These are phyloP conservation scores for Canavalia ensiformis DNA, from an alignment of 306 rosid species.

Conservation along the genomic window DNA sequence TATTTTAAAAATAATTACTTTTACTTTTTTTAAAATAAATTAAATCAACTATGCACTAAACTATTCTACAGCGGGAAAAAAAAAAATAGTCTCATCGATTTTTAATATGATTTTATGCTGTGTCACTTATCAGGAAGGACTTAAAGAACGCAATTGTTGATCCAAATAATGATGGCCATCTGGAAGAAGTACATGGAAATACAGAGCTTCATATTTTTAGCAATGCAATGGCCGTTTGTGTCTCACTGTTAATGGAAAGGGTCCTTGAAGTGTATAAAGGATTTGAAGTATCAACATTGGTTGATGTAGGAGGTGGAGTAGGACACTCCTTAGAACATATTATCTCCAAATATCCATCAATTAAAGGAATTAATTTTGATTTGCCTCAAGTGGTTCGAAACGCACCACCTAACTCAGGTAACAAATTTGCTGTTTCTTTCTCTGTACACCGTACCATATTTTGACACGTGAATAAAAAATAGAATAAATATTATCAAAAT, in stretches of 20 bases:
- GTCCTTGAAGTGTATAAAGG: background rate
- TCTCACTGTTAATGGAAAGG: background rate
- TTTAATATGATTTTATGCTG: too few species aligned
- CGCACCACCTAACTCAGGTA: slow-evolving; percentile 1
- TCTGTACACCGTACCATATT: too few species aligned
- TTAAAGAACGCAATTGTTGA: slow-evolving; percentile 20
- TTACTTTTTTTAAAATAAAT: too few species aligned
- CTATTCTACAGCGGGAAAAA: too few species aligned
- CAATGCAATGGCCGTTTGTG: background rate
- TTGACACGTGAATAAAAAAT: too few species aligned
- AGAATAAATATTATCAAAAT: too few species aligned
- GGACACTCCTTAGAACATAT: background rate
- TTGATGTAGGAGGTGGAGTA: slow-evolving; percentile 9
- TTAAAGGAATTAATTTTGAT: slow-evolving; percentile 14
- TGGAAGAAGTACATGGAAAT: background rate
- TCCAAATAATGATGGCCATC: background rate
- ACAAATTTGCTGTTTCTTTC: too few species aligned
- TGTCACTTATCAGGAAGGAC: background rate
- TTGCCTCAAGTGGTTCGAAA: slow-evolving; percentile 3
- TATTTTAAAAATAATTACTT: too few species aligned
- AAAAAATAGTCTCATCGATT: too few species aligned
- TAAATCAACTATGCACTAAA: too few species aligned
- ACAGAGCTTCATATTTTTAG: background rate
- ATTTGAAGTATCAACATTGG: slow-evolving; percentile 18
- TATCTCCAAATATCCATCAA: background rate